A percentile compares a stretch with the other conserved stretches of the same genome.
phyloP scores from a whole-genome alignment of 2,329 filamentous ascomycete genomes.

The Akanthomyces uredinophilus region DNA sequence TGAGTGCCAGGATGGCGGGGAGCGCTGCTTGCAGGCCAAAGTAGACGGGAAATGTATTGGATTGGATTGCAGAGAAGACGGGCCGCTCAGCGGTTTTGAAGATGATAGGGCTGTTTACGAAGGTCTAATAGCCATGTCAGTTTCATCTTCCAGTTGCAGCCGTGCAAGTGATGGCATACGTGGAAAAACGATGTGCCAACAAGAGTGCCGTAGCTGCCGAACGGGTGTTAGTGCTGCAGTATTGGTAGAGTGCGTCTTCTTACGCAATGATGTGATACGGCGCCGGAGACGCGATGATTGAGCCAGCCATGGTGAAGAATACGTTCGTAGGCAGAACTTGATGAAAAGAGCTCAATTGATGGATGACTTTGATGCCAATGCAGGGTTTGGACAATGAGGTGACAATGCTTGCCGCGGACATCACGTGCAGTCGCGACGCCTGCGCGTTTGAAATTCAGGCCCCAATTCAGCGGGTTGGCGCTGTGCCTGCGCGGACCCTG shows the following conservation, averaged over 20 bases:
- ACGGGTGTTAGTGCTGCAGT: conserved; percentile 21
- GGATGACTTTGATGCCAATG: background rate
- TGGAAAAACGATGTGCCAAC: conserved; percentile 86
- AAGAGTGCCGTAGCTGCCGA: conserved; percentile 73
- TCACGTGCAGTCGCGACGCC: conserved; percentile 13
- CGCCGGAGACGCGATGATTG: conserved; percentile 56
- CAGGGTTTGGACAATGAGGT: background rate
- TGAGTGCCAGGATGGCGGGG: conserved; percentile 68
- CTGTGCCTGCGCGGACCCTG: background rate
- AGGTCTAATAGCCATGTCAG: conserved; percentile 50
- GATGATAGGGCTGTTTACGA: conserved; percentile 67
- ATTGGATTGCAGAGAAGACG: conserved; percentile 76
- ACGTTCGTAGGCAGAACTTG: background rate
- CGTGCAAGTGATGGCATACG: conserved; percentile 35
- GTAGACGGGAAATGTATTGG: conserved; percentile 79
- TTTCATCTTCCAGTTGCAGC: background rate
- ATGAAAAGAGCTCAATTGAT: background rate
- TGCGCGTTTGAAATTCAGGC: conserved; percentile 5
- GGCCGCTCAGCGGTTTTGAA: conserved; percentile 72
- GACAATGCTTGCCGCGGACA: background rate
- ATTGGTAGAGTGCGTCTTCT: conserved; percentile 16
- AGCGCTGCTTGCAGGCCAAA: conserved; percentile 77
- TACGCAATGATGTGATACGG: conserved; percentile 76
- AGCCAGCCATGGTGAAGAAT: conserved; percentile 38
- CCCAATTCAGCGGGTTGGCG: background rate